Conservation (phyloP, 805 yeast genomes). For the Saturnispora mendoncae region DNA sequence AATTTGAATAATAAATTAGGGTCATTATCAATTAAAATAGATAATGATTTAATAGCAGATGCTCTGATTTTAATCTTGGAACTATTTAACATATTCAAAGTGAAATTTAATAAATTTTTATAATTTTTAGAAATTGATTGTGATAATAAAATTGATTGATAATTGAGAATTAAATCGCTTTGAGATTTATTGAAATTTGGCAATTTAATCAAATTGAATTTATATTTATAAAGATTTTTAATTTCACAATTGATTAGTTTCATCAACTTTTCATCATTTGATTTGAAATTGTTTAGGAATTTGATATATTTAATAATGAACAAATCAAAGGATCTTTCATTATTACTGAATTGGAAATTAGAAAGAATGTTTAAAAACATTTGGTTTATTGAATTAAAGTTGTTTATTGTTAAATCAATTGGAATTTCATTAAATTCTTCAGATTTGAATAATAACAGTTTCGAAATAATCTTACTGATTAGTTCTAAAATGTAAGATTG, state of each 20-base stretch:
- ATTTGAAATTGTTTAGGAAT: background rate
- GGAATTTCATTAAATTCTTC: slow-evolving; percentile 4
- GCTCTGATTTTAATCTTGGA: slow-evolving; percentile 46
- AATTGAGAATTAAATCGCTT: slow-evolving; percentile 10
- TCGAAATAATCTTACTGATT: slow-evolving; percentile 52
- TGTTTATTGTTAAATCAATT: slow-evolving; percentile 6
- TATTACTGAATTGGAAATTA: background rate
- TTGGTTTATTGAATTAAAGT: slow-evolving; percentile 7
- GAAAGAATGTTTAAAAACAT: background rate
- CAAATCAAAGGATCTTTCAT: background rate
- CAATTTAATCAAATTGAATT: background rate
- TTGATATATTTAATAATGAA: background rate
- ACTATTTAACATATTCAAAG: slow-evolving; percentile 41
- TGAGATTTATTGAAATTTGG: background rate
- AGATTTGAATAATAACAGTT: slow-evolving; percentile 32
- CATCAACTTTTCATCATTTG: background rate
- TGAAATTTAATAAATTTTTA: slow-evolving; percentile 42
- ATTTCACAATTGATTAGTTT: background rate
- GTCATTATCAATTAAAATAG: slow-evolving; percentile 46
- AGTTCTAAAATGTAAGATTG: slow-evolving; percentile 51
- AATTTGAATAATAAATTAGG: slow-evolving; percentile 43
- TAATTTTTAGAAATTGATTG: slow-evolving; percentile 33
- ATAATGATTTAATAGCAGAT: slow-evolving; percentile 56
- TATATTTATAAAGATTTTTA: background rate
- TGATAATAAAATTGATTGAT: slow-evolving; percentile 23